A percentile compares a stretch with the other conserved stretches of the same genome.
These are phyloP conservation scores for Brasenia schreberi DNA, from an alignment of 164 flowering plant genomes.

Conservation along the genomic window DNA sequence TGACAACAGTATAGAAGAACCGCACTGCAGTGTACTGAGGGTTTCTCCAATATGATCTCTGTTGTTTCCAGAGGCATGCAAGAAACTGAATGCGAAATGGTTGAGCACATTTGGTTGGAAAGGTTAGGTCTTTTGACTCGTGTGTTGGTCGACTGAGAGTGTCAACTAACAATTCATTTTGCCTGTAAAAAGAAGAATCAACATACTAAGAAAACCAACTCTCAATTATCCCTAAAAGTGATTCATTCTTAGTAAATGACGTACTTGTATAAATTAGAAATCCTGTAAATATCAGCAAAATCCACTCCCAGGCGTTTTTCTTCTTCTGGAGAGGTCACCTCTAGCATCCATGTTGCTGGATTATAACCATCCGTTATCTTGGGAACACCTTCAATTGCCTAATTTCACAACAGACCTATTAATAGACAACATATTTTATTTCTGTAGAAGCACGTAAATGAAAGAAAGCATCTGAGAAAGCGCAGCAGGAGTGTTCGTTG, in stretches of 20 bases:
- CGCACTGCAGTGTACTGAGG: constrained; percentile 96
- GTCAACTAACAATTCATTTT: constrained; percentile 66
- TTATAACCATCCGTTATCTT: constrained; percentile 73
- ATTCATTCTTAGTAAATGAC: constrained; percentile 9
- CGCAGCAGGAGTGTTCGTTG: too few relatives aligned
- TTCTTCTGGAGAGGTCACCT: constrained; percentile 66
- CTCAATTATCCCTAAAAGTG: neutral
- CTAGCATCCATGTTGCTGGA: constrained; percentile 99
- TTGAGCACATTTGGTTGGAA: constrained; percentile 70
- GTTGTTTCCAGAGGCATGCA: constrained; percentile 93
- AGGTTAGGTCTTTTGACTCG: constrained; percentile 51
- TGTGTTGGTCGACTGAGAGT: constrained; percentile 47
- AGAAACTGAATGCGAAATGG: constrained; percentile 55
- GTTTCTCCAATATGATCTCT: constrained; percentile 92
- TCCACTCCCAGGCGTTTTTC: constrained; percentile 75
- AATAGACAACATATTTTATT: too few relatives aligned
- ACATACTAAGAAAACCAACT: neutral
- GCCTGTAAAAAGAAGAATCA: constrained; percentile 31
- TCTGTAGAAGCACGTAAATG: too few relatives aligned
- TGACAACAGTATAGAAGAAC: constrained; percentile 83
- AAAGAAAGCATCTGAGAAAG: too few relatives aligned
- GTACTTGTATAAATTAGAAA: constrained; percentile 58
- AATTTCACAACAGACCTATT: neutral
- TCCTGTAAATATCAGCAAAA: constrained; percentile 74
- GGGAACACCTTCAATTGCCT: constrained; percentile 81